phyloP scores from a whole-genome alignment of 495 filamentous ascomycete species.

The Penicillium coprophilum region DNA sequence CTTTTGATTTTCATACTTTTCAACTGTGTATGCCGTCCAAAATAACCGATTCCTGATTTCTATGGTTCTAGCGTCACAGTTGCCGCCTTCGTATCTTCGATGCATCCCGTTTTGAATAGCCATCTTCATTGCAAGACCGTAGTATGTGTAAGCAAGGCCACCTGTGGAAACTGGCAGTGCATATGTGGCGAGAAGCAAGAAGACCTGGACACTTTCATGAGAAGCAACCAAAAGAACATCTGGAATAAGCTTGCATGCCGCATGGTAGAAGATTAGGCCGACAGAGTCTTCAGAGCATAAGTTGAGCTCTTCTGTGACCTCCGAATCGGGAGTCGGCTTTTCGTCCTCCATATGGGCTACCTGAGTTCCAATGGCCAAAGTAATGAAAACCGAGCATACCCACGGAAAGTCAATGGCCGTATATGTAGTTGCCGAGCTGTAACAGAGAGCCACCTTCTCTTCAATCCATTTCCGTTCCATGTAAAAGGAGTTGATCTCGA shows the following conservation, averaged over 20 bases:
- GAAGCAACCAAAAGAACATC: conserved; percentile 51
- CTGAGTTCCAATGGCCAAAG: conserved; percentile 50
- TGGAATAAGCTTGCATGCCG: conserved; percentile 45
- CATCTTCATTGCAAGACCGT: conserved; percentile 48
- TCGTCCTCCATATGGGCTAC: conserved; percentile 49
- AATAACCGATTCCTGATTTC: conserved; percentile 49
- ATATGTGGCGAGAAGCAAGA: conserved; percentile 47
- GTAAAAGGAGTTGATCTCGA: conserved; percentile 48
- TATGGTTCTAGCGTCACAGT: conserved; percentile 34
- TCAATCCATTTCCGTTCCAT: conserved; percentile 45
- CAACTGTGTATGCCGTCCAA: conserved; percentile 49
- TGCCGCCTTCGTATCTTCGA: conserved; percentile 41
- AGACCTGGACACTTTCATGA: conserved; percentile 49
- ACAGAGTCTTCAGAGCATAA: conserved; percentile 47
- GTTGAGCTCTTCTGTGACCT: conserved; percentile 29
- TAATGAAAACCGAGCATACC: conserved; percentile 44
- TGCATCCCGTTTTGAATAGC: conserved; percentile 54
- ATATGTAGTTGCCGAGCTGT: conserved; percentile 33
- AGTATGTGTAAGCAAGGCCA: conserved; percentile 49
- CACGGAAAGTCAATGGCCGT: conserved; percentile 41
- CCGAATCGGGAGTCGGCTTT: conserved; percentile 22
- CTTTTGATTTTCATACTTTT: conserved; percentile 30
- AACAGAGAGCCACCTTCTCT: conserved; percentile 41
- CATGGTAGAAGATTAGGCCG: conserved; percentile 48
- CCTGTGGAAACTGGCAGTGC: conserved; percentile 45